Conservation (phyloP, 331 rosid species). For the Quercus lobata region DNA sequence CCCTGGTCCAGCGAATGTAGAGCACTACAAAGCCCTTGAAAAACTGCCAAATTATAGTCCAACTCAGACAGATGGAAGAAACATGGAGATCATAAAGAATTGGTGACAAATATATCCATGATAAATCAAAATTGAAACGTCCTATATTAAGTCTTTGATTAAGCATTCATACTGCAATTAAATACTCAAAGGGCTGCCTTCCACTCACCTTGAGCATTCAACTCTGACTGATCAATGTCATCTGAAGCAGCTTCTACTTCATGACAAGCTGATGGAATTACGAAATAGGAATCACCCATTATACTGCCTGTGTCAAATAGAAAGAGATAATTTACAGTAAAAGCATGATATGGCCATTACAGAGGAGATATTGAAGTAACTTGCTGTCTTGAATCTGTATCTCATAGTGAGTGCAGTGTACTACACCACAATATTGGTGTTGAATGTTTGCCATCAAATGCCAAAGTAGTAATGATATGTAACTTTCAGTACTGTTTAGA, state of each 20-base stretch:
- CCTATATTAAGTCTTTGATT: not conserved
- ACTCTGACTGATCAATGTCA: constrained; percentile 46
- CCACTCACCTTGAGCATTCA: constrained; percentile 57
- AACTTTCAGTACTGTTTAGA: too few relatives aligned
- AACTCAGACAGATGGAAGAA: constrained; percentile 20
- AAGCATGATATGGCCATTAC: not conserved
- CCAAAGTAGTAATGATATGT: too few relatives aligned
- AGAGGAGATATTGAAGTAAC: not conserved
- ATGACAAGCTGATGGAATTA: constrained; percentile 44
- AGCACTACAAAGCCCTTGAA: constrained; percentile 46
- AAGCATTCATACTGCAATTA: constrained; percentile 9
- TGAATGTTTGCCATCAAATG: not conserved
- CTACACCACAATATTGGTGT: not conserved
- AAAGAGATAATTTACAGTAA: not conserved
- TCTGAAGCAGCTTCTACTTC: constrained; percentile 46
- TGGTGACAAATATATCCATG: constrained; percentile 4
- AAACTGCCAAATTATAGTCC: constrained; percentile 47
- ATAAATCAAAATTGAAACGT: not conserved
- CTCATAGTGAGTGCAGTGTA: not conserved
- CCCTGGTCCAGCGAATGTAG: constrained; percentile 65
- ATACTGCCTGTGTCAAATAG: constrained; percentile 46
- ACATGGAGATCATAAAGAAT: constrained; percentile 14
- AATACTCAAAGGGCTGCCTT: constrained; percentile 17
- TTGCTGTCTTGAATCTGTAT: constrained; percentile 2
- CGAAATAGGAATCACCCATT: constrained; percentile 60